Base-by-base conservation (phyloP, 2,329 filamentous ascomycete species). In the Phialophora expanda region DNA sequence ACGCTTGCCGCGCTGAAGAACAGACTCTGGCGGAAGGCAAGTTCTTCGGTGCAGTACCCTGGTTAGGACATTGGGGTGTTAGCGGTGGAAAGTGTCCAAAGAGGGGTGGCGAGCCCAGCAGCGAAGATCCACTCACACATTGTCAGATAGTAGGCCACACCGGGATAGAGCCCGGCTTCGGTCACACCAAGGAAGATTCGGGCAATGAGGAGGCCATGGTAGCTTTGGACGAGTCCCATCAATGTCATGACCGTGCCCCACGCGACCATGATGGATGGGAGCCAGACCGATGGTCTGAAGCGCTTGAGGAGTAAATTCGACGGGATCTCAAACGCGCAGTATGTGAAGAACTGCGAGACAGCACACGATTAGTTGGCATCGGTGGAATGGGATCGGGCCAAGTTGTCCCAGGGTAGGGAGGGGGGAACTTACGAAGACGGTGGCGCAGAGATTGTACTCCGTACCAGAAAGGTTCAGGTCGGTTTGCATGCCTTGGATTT, bases 291-390 rank as follows among this genome's bases (percentile, higher is more conserved):
- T n/a, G 68, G 68, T 17, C 65, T 48, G 24, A 68, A 41, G 48
- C 62, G 59, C 72, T 89, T 89, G 59, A 90, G 77, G 9, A 89
- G 79, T 0, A 90, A 76, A 70, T 90, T 89, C 68, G 85, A 87
- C 1, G 87, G 87, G 11, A 89, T 76, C 71, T 89, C 87, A 30
- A 75, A 75, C 56, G 88, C 68, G 70, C 87, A 79, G 75, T 90
- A 90, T 0, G 88, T 74, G 57, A 78, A 74, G 74, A 80, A 81
- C 58, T 61, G 26, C n/a, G 17, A 14, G n/a, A 24, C 34, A 30
- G 28, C 11, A n/a, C 34, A 26, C 9, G 44, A 28, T 61, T 61
- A 61, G 46, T 22, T 32, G 4, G 46, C 7, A 30, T 14, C 14
- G 9, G 7, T 12, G 20, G n/a, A 53, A 53, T 17, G 14, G n/a